phyloP scores from a whole-genome alignment of 768 basidiomycete genomes.

The Tulasnella calospora region DNA sequence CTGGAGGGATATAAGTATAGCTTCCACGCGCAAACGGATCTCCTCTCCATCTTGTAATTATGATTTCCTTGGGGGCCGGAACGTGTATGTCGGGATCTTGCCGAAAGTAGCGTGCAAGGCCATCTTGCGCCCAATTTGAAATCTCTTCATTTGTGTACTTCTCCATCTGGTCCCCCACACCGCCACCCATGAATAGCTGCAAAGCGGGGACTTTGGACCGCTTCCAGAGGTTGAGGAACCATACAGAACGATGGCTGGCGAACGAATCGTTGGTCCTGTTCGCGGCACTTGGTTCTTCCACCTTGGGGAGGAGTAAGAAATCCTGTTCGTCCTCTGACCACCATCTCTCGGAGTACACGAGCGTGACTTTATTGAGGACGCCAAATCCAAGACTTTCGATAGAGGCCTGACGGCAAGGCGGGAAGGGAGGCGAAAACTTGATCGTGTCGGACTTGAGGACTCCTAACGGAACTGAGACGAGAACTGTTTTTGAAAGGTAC shows the following conservation, averaged over 20 bases:
- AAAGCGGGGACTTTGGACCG: constrained; percentile 10
- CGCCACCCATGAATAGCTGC: constrained; percentile 22
- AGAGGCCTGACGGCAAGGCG: constrained; percentile 19
- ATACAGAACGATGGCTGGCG: constrained; percentile 5
- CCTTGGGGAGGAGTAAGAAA: constrained; percentile 24
- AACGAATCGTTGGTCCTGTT: background rate
- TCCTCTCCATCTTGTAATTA: constrained; percentile 26
- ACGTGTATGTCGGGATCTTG: background rate
- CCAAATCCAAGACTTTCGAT: constrained; percentile 24
- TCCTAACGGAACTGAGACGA: constrained; percentile 26
- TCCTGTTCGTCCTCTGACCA: constrained; percentile 19
- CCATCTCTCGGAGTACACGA: constrained; percentile 25
- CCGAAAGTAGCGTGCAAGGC: constrained; percentile 19
- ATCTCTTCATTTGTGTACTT: constrained; percentile 21
- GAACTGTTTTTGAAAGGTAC: constrained; percentile 10
- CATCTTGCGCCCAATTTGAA: constrained; percentile 13
- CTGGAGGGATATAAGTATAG: constrained; percentile 25
- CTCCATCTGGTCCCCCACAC: constrained; percentile 23
- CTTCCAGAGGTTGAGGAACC: constrained; percentile 25
- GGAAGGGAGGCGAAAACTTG: constrained; percentile 26
- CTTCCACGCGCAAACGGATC: constrained; percentile 25
- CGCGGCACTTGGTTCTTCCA: background rate
- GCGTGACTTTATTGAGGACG: constrained; percentile 27
- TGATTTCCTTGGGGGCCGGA: constrained; percentile 19
- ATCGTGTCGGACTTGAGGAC: constrained; percentile 23